Percentiles rank a stretch among this genome's conserved stretches.
Conservation (phyloP, 768 basidiomycete species). For the Pisolithus microcarpus region DNA sequence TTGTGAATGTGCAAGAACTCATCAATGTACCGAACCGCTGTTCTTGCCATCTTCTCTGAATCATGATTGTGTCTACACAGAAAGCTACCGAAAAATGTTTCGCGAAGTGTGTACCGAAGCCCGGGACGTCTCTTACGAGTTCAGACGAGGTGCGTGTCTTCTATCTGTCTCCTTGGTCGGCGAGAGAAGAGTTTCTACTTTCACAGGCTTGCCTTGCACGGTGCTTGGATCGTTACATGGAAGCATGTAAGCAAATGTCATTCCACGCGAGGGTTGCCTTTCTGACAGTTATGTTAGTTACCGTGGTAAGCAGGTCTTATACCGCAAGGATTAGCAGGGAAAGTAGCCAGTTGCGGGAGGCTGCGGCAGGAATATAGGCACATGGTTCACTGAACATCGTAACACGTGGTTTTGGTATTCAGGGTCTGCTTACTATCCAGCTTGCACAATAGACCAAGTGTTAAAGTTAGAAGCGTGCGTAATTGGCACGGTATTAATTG, state of each 20-base stretch:
- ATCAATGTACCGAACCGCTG: conserved; percentile 47
- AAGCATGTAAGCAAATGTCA: conserved; percentile 60
- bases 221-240: conserved; percentile 78
- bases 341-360: conserved; percentile 28
- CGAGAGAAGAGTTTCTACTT: neutral
- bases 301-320: conserved; percentile 69
- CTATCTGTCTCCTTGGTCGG: neutral
- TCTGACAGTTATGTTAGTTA: conserved; percentile 42
- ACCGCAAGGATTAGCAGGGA: conserved; percentile 50
- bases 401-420: no score
- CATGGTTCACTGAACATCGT: neutral
- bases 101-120: conserved; percentile 70
- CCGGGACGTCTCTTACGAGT: conserved; percentile 56
- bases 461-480: neutral
- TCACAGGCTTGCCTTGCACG: conserved; percentile 62
- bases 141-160: conserved; percentile 59
- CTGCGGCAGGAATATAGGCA: conserved; percentile 5
- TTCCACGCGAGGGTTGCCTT: neutral
- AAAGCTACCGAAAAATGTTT: conserved; percentile 78
- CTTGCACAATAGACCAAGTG: no score
- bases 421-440: no score
- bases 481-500: neutral
- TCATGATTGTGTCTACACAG: conserved; percentile 29
- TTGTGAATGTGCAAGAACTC: conserved; percentile 74
- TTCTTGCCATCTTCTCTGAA: neutral